Evolutionary conservation across 306 rosid genomes (phyloP).

Genomic region (Fragaria iinumae): DNA sequence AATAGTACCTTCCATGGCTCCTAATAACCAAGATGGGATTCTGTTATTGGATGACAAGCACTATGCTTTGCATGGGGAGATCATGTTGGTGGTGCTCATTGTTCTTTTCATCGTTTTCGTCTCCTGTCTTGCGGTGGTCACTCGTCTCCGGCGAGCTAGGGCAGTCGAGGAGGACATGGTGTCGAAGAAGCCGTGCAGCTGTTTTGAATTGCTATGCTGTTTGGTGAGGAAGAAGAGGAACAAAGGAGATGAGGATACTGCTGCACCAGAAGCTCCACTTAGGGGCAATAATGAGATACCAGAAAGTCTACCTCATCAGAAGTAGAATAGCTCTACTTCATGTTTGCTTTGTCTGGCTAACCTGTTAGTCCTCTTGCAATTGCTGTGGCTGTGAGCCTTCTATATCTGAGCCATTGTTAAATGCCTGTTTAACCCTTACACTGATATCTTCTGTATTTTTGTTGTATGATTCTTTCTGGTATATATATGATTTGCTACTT

Average conservation of each 20-base stretch:
- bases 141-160: conserved; percentile 25
- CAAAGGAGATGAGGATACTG: neutral
- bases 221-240: conserved; percentile 1
- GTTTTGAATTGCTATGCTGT: neutral
- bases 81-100: conserved; percentile 38
- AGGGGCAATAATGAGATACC: neutral
- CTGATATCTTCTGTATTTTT: neutral
- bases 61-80: conserved; percentile 51
- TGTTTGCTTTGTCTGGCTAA: neutral
- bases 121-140: conserved; percentile 24
- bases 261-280: neutral
- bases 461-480: neutral
- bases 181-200: neutral
- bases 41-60: conserved; percentile 36
- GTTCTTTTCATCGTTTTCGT: conserved; percentile 39
- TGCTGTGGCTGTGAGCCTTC: conserved; percentile 1
- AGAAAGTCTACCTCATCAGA: neutral
- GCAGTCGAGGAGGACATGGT: neutral
- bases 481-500: neutral
- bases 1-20: conserved; percentile 18
- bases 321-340: neutral
- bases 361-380: too few species aligned
- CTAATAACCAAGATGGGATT: conserved; percentile 30
- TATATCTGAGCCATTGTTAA: neutral
- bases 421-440: neutral